Evolutionary conservation across 164 flowering plant species (phyloP), one percentile per base, ranked within the genome.

Genomic region (Euptelea pleiosperma): DNA sequence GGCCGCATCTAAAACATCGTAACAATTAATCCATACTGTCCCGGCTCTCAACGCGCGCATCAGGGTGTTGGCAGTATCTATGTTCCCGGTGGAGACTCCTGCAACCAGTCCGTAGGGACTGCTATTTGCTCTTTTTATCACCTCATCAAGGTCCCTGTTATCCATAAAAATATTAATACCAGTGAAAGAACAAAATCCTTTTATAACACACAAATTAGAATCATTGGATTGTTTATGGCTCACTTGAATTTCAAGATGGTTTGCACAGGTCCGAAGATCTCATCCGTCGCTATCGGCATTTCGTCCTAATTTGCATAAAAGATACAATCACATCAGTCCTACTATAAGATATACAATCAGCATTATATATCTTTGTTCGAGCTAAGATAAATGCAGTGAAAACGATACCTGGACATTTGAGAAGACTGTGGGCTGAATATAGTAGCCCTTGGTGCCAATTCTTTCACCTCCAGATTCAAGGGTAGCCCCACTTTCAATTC

Each of bases 191-290:
- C 1, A 21, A 1, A 55, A 29, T 40, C 30, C 18, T 10, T 34
- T 28, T 5, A 37, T 2, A 3, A 35, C 11, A 6, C 19, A 6
- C 22, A 28, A 51, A 6, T 19, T 11, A 26, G 19, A 8, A n/a
- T 8, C 9, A 44, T 10, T n/a, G 16, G 19, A 35, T 5, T 41
- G 33, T 31, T 31, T 3, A 49, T 48, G 8, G 62, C 84, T 77
- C 30, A 89, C 98, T 80, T 89, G 89, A 77, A 91, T 59, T 92
- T 92, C 70, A 89, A 72, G 75, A 92, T 80, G 45, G 85, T 60
- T 62, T 89, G 97, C 34, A 93, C 98, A 2, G 98, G 98, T 39
- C 98, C 98, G 55, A 91, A 91, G 39, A 91, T 91, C 63, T 91
- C 97, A 36, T 88, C 94, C 26, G 69, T 48, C 24, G 93, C 97